phyloP scores from a whole-genome alignment of 2,329 filamentous ascomycete genomes.

The Curvularia hawaiiensis region DNA sequence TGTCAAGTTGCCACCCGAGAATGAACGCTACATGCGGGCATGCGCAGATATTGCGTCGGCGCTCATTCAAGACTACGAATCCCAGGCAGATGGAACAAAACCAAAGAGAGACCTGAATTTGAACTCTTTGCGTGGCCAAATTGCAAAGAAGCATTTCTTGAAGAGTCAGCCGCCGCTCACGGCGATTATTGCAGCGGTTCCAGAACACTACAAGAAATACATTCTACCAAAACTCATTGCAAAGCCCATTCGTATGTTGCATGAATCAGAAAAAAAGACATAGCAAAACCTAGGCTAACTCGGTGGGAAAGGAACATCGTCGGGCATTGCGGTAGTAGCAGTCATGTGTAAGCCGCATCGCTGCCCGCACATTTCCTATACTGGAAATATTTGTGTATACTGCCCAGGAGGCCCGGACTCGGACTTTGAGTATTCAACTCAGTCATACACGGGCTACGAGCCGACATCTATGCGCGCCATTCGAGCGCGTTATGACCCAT shows the following conservation, averaged over 20 bases:
- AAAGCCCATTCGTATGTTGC: conserved; percentile 83
- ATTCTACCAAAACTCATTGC: conserved; percentile 95
- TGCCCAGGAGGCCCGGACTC: conserved; percentile 97
- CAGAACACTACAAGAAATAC: conserved; percentile 99
- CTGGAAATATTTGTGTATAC: conserved; percentile 98
- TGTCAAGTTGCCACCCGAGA: conserved; percentile 83
- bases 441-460: conserved; percentile 98
- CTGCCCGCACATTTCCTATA: conserved; percentile 97
- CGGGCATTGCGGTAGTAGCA: conserved; percentile 95
- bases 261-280: background rate
- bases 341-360: conserved; percentile 99
- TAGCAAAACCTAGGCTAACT: conserved; percentile 8
- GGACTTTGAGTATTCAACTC: conserved; percentile 98
- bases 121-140: conserved; percentile 82
- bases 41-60: conserved; percentile 95
- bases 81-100: conserved; percentile 72
- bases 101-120: conserved; percentile 88
- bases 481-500: conserved; percentile 94
- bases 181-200: conserved; percentile 96
- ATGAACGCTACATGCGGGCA: conserved; percentile 89
- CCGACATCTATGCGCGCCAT: conserved; percentile 99
- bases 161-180: conserved; percentile 88
- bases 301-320: conserved; percentile 74
- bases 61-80: conserved; percentile 92
- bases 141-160: conserved; percentile 91